Base-by-base conservation (phyloP, 768 basidiomycete genomes). In the Polyporus arcularius region DNA sequence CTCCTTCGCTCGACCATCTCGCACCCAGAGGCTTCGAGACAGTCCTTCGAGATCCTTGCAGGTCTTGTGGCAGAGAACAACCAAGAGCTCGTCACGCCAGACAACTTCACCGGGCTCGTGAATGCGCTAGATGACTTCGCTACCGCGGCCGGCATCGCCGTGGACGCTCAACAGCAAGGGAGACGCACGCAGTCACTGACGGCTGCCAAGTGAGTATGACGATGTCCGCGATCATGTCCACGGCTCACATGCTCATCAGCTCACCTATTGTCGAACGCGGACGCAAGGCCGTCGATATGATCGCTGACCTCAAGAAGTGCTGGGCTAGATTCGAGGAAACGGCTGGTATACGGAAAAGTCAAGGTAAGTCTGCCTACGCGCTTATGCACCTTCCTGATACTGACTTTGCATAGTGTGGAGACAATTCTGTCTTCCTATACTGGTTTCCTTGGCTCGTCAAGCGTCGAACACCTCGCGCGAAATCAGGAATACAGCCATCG, bases 121-220 rank as follows among this genome's bases (percentile, higher is more conserved):
- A 86, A 88, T 35, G 79, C 94, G 16, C 72, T 98, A 59, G 92
- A 95, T 61, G 93, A 95, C 55, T 98, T 94, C 74, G 92, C 92
- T 3, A 85, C 85, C 18, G 78, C 81, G 7, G 91, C 94, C n/a
- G 81, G 81, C 39, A 68, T 73, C n/a, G 80, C 84, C 16, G 75
- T 85, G 26, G 85, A 88, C 64, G 78, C 78, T 39, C 84, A 86
- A 54, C 83, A 85, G 58, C 76, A 79, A 35, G 71, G 71, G 0
- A 63, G 71, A 4, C 68, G 71, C 7, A 69, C 65, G 4, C 71
- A 72, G 55, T 41, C 67, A 1, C 41, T 72, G 59, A 69, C 68
- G 39, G 53, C 67, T 0, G 61, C 69, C 2, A 72, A 70, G 71
- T 72, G 53, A 54, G 55, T 57, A 14, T 14, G 11, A 10, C 0